Conservation (phyloP, 1,284 basidiomycete genomes). For the Rhodotorula mucilaginosa region DNA sequence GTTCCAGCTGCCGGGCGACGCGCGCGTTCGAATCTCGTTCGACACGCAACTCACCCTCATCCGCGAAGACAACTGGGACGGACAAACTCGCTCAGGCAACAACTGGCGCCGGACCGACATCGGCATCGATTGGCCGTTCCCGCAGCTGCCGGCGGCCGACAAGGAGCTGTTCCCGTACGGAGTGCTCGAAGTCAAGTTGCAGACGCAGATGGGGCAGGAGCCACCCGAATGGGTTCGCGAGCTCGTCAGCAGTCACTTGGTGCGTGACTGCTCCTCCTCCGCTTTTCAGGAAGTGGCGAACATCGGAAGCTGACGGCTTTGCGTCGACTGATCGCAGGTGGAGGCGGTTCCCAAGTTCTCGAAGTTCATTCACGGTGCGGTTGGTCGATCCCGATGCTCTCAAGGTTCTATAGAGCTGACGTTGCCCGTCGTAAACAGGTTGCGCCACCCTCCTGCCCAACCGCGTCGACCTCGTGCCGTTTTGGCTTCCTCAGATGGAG, state of each 20-base stretch:
- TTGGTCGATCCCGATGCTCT: too few relatives aligned
- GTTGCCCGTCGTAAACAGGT: constrained; percentile 52
- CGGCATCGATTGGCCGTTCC: constrained; percentile 64
- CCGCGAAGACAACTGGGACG: constrained; percentile 97
- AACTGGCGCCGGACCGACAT: constrained; percentile 96
- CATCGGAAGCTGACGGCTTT: background rate
- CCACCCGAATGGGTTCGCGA: constrained; percentile 96
- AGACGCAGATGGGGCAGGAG: constrained; percentile 93
- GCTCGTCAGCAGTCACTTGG: constrained; percentile 87
- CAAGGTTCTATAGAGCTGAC: background rate
- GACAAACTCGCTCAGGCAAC: constrained; percentile 66
- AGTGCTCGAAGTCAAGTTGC: constrained; percentile 93
- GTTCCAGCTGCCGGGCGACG: constrained; percentile 97
- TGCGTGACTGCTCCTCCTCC: constrained; percentile 65
- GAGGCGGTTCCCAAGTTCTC: constrained; percentile 49
- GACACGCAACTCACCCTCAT: constrained; percentile 94
- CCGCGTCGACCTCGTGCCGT: constrained; percentile 95
- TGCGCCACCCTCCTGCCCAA: constrained; percentile 89
- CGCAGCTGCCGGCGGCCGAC: constrained; percentile 71
- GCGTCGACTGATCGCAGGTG: constrained; percentile 2
- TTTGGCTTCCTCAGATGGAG: constrained; percentile 92
- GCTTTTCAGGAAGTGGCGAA: constrained; percentile 52
- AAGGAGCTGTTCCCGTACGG: constrained; percentile 90
- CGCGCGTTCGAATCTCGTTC: constrained; percentile 93
- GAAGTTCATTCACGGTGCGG: constrained; percentile 80